Evolutionary conservation across 495 filamentous ascomycete genomes (phyloP), one percentile per base, ranked within the genome.

Genomic region (Podospora fimiseda): DNA sequence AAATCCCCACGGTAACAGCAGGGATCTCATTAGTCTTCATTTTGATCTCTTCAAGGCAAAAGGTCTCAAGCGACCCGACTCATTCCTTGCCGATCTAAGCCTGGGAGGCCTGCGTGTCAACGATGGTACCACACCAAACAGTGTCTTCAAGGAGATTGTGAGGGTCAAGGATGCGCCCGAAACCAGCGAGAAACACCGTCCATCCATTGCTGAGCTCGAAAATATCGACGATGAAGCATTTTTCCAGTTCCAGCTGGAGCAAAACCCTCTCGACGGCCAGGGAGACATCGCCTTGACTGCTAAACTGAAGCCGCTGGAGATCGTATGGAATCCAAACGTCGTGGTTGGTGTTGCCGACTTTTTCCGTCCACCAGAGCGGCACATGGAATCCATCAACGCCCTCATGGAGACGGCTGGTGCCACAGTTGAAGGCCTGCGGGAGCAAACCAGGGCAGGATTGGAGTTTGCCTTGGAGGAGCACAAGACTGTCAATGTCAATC

Each of bases 301-400:
- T 54, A 95, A 95, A 68, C 71, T 97, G 48, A 96, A 94, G 70
- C 90, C 89, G 60, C 86, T 97, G 53, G 94, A 97, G 70, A 87
- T 98, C 47, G 87, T 97, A 41, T 97, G 95, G 72, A 98, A 98
- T 62, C 93, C 93, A 14, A 85, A 81, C 53, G 95, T 97, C 57
- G 71, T 97, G 2, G 83, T 95, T 19, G 90, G 90, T 42, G 83
- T 96, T 23, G 87, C 83, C 47, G 87, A 87, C 52, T 98, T 98
- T 73, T 97, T 98, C 74, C 86, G 91, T 50, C 93, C 93, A 3
- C 94, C 93, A 1, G 88, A 96, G 67, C 78, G 89, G 52, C 94
- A 98, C 65, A 96, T 97, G 93, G 93, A 98, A 67, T 96, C 92
- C 18, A 95, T 98, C 60, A 85, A 84, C 7, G 93, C 92, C 20